phyloP scores from a whole-genome alignment of 139 green algal genomes.

The Axilococcus clingmanii region DNA sequence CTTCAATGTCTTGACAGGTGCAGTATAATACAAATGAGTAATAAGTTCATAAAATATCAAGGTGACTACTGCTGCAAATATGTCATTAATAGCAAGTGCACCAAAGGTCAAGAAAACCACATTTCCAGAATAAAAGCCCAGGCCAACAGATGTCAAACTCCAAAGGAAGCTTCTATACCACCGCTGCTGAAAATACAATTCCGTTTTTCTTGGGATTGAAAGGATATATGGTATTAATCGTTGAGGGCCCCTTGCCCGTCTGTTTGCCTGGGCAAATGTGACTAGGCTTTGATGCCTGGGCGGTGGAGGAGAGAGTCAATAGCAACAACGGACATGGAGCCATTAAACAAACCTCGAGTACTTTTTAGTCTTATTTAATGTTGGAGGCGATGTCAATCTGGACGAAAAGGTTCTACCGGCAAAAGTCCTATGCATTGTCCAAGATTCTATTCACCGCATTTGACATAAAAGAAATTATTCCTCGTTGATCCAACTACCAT shows the following conservation, averaged over 20 bases:
- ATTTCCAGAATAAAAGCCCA: constrained; percentile 43
- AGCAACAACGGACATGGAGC: too few species aligned
- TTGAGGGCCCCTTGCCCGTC: background rate
- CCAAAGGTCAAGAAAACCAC: constrained; percentile 53
- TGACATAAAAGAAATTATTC: too few species aligned
- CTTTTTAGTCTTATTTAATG: background rate
- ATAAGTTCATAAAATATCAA: constrained; percentile 43
- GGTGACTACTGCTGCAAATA: constrained; percentile 48
- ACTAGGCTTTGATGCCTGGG: too few species aligned
- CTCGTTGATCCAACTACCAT: too few species aligned
- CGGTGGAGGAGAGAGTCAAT: too few species aligned
- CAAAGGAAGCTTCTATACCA: constrained; percentile 15
- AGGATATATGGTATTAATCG: constrained; percentile 7
- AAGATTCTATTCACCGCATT: too few species aligned
- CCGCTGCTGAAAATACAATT: constrained; percentile 25
- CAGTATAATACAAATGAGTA: constrained; percentile 27
- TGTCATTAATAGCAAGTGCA: constrained; percentile 56
- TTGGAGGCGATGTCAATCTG: too few species aligned
- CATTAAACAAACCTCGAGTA: background rate
- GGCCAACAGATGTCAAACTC: constrained; percentile 18
- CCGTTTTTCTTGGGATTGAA: constrained; percentile 17
- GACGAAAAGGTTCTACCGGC: too few species aligned
- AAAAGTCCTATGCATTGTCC: too few species aligned
- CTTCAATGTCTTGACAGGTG: constrained; percentile 4
- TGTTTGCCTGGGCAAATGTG: background rate